Percentiles rank a stretch among this genome's conserved stretches.
phyloP scores from a whole-genome alignment of 371 early-diverging fungal genomes.

The Lichtheimia ramosa region DNA sequence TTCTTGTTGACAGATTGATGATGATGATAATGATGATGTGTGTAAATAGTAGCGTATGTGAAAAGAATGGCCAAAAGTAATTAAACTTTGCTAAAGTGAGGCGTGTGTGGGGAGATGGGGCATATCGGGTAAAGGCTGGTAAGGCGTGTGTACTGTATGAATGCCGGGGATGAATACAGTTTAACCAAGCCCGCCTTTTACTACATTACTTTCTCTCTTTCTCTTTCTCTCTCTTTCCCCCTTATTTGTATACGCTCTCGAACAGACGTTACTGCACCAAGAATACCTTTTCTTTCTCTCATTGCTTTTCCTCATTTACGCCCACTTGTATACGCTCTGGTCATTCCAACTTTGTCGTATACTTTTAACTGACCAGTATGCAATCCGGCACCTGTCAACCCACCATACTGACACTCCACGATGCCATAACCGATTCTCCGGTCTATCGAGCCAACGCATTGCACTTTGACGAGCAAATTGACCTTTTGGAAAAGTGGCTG shows the following conservation, averaged over 20 bases:
- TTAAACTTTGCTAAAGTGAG: too few species aligned
- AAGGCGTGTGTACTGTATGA: too few species aligned
- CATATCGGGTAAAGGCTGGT: too few species aligned
- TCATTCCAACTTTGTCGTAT: not conserved
- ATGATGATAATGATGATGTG: too few species aligned
- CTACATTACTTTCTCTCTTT: too few species aligned
- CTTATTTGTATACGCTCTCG: not conserved
- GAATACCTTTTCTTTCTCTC: not conserved
- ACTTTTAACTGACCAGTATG: not conserved
- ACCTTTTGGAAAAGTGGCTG: slow-evolving; percentile 65
- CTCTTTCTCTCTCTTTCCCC: too few species aligned
- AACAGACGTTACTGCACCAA: not conserved
- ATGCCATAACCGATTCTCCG: slow-evolving; percentile 72
- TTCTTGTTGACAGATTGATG: too few species aligned
- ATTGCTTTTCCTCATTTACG: not conserved
- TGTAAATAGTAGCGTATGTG: too few species aligned
- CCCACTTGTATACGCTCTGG: not conserved
- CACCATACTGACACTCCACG: slow-evolving; percentile 53
- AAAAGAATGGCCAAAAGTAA: too few species aligned
- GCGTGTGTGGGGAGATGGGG: too few species aligned
- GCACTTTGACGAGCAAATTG: slow-evolving; percentile 71
- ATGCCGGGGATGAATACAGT: too few species aligned
- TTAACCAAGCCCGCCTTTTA: too few species aligned
- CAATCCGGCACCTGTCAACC: slow-evolving; percentile 13
- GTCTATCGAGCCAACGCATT: slow-evolving; percentile 62